These are phyloP conservation scores for Rhizophagus clarus DNA, from an alignment of 192 early-diverging fungal species.

Conservation along the genomic window DNA sequence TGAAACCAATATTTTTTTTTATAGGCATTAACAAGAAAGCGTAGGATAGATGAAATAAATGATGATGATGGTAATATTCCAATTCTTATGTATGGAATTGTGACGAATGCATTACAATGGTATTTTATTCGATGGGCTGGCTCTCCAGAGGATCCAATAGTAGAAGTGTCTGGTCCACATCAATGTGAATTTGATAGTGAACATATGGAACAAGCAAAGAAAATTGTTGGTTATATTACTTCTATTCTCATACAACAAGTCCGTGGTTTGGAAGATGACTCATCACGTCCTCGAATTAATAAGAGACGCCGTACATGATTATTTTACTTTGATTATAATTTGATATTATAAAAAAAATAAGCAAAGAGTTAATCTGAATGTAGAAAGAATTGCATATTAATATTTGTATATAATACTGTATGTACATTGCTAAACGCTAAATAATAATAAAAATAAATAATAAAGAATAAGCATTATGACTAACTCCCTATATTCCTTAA, in stretches of 20 bases:
- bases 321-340: too few relatives aligned
- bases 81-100: slow-evolving; percentile 13
- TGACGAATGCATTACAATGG: slow-evolving; percentile 15
- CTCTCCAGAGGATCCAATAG: not conserved
- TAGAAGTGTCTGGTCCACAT: not conserved
- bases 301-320: not conserved
- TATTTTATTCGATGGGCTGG: slow-evolving; percentile 13
- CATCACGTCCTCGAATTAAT: not conserved
- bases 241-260: not conserved
- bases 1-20: not conserved
- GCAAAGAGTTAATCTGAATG: too few relatives aligned
- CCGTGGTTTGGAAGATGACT: not conserved
- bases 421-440: too few relatives aligned
- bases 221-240: not conserved
- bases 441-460: too few relatives aligned
- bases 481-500: too few relatives aligned
- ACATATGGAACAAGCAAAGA: not conserved
- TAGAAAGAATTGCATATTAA: too few relatives aligned
- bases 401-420: too few relatives aligned
- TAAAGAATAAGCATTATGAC: too few relatives aligned
- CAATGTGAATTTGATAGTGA: not conserved
- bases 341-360: too few relatives aligned
- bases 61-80: not conserved
- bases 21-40: not conserved
- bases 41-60: not conserved